Evolutionary conservation across 345 rosid genomes (phyloP), one percentile per base, ranked within the genome.

Genomic region (Raphanus sativus): DNA sequence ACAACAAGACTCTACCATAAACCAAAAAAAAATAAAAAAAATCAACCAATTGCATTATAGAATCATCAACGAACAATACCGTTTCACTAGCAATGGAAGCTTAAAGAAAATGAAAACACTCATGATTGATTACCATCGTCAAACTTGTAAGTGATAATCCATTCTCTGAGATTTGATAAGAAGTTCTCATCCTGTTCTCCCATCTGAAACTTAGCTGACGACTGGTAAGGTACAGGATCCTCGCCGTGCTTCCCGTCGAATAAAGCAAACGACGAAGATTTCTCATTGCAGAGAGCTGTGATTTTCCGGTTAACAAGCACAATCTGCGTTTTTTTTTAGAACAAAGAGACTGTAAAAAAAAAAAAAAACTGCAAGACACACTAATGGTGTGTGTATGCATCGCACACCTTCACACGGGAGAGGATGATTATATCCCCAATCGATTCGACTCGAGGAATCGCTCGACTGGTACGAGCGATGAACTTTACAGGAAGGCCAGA

Each of bases 401-500:
- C 30, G 12, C 29, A 78, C 81, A 78, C 81, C 81, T 78, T 78
- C 2, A 78, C 81, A 50, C 74, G 74, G 1, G 77, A 78, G n/a
- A 78, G 65, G 34, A 48, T 34, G 34, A 78, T 28, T 67, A 73
- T 12, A 73, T 78, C 81, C 0, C 81, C 77, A 1, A 73, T 16
- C 13, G 74, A 67, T 67, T 61, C 74, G 69, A 78, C 69, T 4
- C 69, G 77, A 73, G 81, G 81, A 66, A 78, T 73, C 12, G 59
- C 2, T 60, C 26, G 33, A 34, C 12, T 60, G 5, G 34, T 48
- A 12, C 73, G 81, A 65, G 50, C 74, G 59, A 78, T 11, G 74
- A 78, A 67, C 13, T 78, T 72, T 4, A 73, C 73, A 5, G 77
- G 16, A 66, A 78, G 81, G 5, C 69, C 69, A 48, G 48, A 25